These are phyloP conservation scores for Alternaria triticimaculans DNA, from an alignment of 2,329 filamentous ascomycete species.

Conservation along the genomic window DNA sequence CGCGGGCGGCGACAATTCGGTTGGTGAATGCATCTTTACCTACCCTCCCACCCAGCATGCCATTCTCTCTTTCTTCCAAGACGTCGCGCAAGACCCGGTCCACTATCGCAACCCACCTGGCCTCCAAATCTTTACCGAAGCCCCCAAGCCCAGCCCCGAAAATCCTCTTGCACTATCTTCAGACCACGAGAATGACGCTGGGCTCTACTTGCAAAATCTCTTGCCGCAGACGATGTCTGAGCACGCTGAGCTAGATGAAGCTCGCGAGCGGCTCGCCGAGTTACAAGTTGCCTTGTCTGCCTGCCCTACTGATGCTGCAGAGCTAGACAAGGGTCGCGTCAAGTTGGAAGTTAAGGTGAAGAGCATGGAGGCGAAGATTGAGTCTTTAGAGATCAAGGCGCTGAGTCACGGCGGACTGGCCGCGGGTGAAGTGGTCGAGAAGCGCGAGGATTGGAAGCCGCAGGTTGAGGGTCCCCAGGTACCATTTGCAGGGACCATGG, in stretches of 20 bases:
- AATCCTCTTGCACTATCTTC: slow-evolving; percentile 22
- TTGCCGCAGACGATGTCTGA: slow-evolving; percentile 23
- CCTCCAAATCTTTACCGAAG: slow-evolving; percentile 17
- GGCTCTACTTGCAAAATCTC: neutral
- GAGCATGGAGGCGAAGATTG: slow-evolving; percentile 21
- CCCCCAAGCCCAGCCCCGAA: slow-evolving; percentile 23
- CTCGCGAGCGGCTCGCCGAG: slow-evolving; percentile 9
- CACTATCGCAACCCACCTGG: slow-evolving; percentile 38
- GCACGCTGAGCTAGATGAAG: slow-evolving; percentile 25
- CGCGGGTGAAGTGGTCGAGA: slow-evolving; percentile 19
- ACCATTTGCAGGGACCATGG: slow-evolving; percentile 38
- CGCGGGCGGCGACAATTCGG: slow-evolving; percentile 67
- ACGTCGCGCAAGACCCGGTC: slow-evolving; percentile 58
- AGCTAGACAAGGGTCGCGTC: slow-evolving; percentile 23
- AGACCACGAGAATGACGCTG: neutral
- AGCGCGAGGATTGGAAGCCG: slow-evolving; percentile 27
- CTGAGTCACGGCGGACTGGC: slow-evolving; percentile 23
- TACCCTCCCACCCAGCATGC: slow-evolving; percentile 57
- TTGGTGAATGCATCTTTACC: slow-evolving; percentile 67
- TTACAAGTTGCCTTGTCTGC: slow-evolving; percentile 29
- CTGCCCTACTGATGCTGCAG: slow-evolving; percentile 21
- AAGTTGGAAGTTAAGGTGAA: slow-evolving; percentile 28
- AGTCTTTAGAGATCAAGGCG: slow-evolving; percentile 22
- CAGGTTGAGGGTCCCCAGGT: slow-evolving; percentile 29
- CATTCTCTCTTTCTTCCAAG: slow-evolving; percentile 68